Percentiles rank a stretch among this genome's conserved stretches.
Conservation (phyloP, 345 rosid species). For the Salix caprea region DNA sequence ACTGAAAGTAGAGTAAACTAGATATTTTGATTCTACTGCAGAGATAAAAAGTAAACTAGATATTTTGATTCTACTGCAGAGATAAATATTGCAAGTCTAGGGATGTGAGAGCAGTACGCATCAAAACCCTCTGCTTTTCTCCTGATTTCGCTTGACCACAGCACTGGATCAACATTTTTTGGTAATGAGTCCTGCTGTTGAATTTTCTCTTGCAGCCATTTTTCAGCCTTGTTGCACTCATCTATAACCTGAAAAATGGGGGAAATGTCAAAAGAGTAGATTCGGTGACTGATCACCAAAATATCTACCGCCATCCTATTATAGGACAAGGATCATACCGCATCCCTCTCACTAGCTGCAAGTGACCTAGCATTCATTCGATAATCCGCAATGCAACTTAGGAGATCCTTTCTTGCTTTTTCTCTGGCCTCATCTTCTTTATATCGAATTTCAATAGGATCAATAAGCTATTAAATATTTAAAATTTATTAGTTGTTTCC, state of each 20-base stretch:
- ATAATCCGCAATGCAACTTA: slow-evolving; percentile 22
- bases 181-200: slow-evolving; percentile 78
- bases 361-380: slow-evolving; percentile 24
- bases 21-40: too few relatives aligned
- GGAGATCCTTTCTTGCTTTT: slow-evolving; percentile 38
- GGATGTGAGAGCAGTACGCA: neutral
- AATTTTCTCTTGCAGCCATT: slow-evolving; percentile 67
- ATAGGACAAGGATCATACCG: neutral
- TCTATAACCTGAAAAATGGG: slow-evolving; percentile 45
- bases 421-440: slow-evolving; percentile 75
- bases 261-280: neutral
- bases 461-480: slow-evolving; percentile 48
- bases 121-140: slow-evolving; percentile 51
- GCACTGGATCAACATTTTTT: slow-evolving; percentile 51
- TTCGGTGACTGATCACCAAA: neutral
- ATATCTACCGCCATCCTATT: too few relatives aligned
- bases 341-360: neutral
- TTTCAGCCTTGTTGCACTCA: slow-evolving; percentile 75
- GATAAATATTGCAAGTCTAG: neutral
- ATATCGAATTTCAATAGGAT: slow-evolving; percentile 75
- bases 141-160: slow-evolving; percentile 58
- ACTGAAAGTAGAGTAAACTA: too few relatives aligned
- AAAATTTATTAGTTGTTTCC: slow-evolving; percentile 7
- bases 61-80: too few relatives aligned
- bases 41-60: too few relatives aligned